Evolutionary conservation across 106 monocot species (phyloP).

Genomic region (Allium sativum): DNA sequence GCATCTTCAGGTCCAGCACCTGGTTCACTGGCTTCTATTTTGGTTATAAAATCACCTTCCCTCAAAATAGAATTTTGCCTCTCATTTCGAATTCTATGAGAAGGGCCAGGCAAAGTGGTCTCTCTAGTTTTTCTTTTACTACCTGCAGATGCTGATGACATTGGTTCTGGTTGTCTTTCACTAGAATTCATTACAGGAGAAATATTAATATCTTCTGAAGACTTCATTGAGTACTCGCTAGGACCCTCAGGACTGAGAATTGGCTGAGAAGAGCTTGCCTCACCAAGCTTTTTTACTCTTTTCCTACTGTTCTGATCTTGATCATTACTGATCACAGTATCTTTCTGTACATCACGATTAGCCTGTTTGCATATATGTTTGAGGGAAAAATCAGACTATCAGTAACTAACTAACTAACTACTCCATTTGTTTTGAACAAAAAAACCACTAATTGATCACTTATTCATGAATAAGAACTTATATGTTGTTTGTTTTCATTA

Average conservation of each 20-base stretch:
- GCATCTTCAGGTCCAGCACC: too few relatives aligned
- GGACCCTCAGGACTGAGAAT: background rate
- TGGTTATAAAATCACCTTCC: too few relatives aligned
- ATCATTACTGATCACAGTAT: conserved; percentile 7
- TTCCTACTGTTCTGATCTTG: conserved; percentile 9
- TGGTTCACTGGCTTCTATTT: too few relatives aligned
- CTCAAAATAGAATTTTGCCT: too few relatives aligned
- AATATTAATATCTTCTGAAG: conserved; percentile 7
- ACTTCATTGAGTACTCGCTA: conserved; percentile 8
- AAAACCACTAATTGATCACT: too few relatives aligned
- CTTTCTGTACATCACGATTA: background rate
- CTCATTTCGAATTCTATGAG: background rate
- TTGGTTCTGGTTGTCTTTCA: background rate
- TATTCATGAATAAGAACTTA: too few relatives aligned
- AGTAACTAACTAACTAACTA: too few relatives aligned
- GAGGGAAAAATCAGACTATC: too few relatives aligned
- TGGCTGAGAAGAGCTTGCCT: conserved; percentile 1
- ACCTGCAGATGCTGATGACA: background rate
- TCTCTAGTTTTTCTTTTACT: background rate
- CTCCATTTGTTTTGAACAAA: too few relatives aligned
- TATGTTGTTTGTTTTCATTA: too few relatives aligned
- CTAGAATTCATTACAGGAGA: background rate
- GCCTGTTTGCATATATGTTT: conserved; percentile 1
- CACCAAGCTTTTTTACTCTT: conserved; percentile 14
- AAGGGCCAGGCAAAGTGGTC: conserved; percentile 1